Base-by-base conservation (phyloP, 192 early-diverging fungal genomes). In the Coemansia sp. region DNA sequence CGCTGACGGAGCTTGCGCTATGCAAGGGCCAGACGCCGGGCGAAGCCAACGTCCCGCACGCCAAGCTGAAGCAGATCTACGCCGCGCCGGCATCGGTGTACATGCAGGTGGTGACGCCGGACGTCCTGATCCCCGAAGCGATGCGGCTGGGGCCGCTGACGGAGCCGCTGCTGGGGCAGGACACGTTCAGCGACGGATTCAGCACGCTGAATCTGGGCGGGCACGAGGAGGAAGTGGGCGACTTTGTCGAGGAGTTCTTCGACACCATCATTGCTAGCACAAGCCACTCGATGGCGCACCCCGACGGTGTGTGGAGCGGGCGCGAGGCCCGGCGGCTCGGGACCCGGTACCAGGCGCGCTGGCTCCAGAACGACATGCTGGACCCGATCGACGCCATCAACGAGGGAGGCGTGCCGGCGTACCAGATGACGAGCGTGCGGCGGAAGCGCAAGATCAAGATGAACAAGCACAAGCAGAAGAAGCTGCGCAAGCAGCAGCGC, bases 401-500 rank as follows among this genome's bases (percentile, higher is more conserved):
- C 23, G 57, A 44, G 7, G 36, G 41, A 15, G 50, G 36, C 5
- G 20, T 45, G 8, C 6, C 25, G 30, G 61, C 30, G 47, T 75
- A 69, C 29, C 79, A 88, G 45, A 67, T 89, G 75, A 92, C 93
- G 25, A 91, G 85, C 64, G 89, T 94, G 30, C 72, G 87, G 62
- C 89, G 93, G 76, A 90, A 90, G 70, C 86, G 93, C 54, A 88
- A 83, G 65, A 87, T 88, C 79, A 94, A 93, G 87, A 94, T 95
- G 93, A 94, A 95, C 69, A 97, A 95, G 82, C 93, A 97, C 84
- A 97, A 97, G 82, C 89, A 90, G 72, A 91, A 89, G 75, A 97
- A 97, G 72, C 70, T 88, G 54, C 84, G 90, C 64, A 91, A 90
- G 77, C 84, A 87, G 75, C 86, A 82, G 29, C 84, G 86, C 57